Evolutionary conservation across 352 stramenopile genomes (phyloP), one percentile per base, ranked within the genome.

Genomic region (Pythium angustatum): DNA sequence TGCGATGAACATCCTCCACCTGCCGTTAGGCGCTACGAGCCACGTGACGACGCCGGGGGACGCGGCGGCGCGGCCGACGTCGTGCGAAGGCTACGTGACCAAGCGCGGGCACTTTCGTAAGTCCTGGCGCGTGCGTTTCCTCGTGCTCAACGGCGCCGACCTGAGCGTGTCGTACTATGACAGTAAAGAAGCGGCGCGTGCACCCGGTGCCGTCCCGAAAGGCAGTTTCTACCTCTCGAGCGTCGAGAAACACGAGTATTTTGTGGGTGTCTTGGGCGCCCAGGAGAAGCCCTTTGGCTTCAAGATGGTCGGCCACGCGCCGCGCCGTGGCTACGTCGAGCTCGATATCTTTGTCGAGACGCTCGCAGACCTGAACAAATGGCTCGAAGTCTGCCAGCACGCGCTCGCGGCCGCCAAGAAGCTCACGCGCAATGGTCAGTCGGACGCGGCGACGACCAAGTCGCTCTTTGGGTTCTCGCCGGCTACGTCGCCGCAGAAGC

Each of bases 91-190:
- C 50, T 95, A 95, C 67, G 84, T 95, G 57, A 95, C 81, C 44
- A 95, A 95, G 66, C 81, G 86, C 52, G 84, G 84, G 0, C 84
- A 93, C 65, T 89, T 93, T 50, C 77, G 82, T 67, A 95, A 95
- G 72, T 91, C 84, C 27, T 95, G 84, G 86, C 80, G 80, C 43
- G 76, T 91, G 40, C 83, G 86, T 28, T 95, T 87, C 64, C 77
- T 95, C 12, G 71, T 89, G 28, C 71, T 95, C 30, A 76, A 93
- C 65, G 86, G 84, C 14, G 77, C 81, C 6, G 80, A 88, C 58
- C 72, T 93, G 30, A 70, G 75, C 19, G 78, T 91, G 5, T 68
- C 81, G 45, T 94, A 95, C 71, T 95, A 66, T 55, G 86, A 93
- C 69, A 93, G 83, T 60, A 87, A 84, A 26, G 70, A 85, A 22